Evolutionary conservation across 495 filamentous ascomycete genomes (phyloP).

Genomic region (Neurospora cerealis): DNA sequence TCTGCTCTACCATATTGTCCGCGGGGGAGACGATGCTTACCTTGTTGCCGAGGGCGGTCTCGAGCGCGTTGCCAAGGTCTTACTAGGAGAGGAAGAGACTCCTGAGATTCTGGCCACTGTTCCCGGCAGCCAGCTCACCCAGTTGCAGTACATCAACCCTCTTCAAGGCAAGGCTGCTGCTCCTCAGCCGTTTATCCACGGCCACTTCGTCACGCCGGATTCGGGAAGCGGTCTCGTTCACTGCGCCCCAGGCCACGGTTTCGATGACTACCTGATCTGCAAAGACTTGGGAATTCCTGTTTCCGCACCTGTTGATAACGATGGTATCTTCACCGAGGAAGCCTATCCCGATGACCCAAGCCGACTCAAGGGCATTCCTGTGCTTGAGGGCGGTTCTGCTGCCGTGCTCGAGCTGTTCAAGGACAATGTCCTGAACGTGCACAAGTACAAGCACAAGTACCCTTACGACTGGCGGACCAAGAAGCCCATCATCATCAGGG

Average conservation of each 20-base stretch:
- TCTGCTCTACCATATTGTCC: constrained; percentile 62
- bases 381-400: constrained; percentile 48
- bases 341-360: constrained; percentile 59
- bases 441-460: constrained; percentile 79
- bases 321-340: constrained; percentile 66
- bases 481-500: constrained; percentile 76
- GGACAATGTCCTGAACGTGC: constrained; percentile 50
- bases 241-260: constrained; percentile 86
- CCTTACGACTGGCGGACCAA: constrained; percentile 98
- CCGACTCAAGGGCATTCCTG: constrained; percentile 37
- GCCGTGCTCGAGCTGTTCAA: constrained; percentile 58
- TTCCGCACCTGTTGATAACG: constrained; percentile 71
- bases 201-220: constrained; percentile 73
- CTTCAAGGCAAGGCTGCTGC: constrained; percentile 44
- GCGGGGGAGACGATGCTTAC: constrained; percentile 40
- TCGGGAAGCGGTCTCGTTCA: constrained; percentile 92
- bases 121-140: constrained; percentile 53
- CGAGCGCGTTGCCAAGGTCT: constrained; percentile 28
- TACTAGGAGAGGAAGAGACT: constrained; percentile 15
- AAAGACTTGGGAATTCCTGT: constrained; percentile 51
- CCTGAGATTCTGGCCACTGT: constrained; percentile 48
- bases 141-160: constrained; percentile 54
- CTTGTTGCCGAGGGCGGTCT: constrained; percentile 56
- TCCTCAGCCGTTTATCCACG: constrained; percentile 62
- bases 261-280: constrained; percentile 91